These are phyloP conservation scores for Penicillium verrucosum DNA, from an alignment of 2,329 filamentous ascomycete species.

Conservation along the genomic window DNA sequence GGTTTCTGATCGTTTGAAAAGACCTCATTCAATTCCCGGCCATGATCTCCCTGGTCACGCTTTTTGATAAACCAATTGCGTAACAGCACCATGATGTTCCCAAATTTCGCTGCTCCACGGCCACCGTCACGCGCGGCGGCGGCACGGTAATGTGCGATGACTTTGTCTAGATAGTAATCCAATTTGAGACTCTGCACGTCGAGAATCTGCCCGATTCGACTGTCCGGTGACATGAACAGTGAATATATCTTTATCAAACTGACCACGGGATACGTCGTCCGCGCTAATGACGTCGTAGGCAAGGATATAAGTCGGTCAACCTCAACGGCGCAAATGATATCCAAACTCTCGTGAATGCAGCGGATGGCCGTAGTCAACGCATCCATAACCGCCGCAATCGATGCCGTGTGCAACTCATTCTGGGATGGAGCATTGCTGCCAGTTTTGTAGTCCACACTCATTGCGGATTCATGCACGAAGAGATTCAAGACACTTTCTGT, in stretches of 20 bases:
- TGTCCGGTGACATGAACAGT: slow-evolving; percentile 60
- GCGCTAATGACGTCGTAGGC: slow-evolving; percentile 68
- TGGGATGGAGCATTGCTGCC: slow-evolving; percentile 36
- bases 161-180: slow-evolving; percentile 64
- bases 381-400: slow-evolving; percentile 61
- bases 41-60: slow-evolving; percentile 37
- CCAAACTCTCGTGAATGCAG: slow-evolving; percentile 65
- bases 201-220: slow-evolving; percentile 68
- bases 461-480: slow-evolving; percentile 72
- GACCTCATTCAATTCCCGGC: slow-evolving; percentile 23
- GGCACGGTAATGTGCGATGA: slow-evolving; percentile 65
- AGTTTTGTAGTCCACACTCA: slow-evolving; percentile 58
- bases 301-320: slow-evolving; percentile 58
- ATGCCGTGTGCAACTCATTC: slow-evolving; percentile 29
- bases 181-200: slow-evolving; percentile 64
- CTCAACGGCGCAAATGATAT: slow-evolving; percentile 62
- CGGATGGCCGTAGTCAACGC: slow-evolving; percentile 65
- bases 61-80: slow-evolving; percentile 62
- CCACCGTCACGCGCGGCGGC: slow-evolving; percentile 63
- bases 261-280: slow-evolving; percentile 68
- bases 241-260: slow-evolving; percentile 73
- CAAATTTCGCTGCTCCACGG: slow-evolving; percentile 66
- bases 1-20: slow-evolving; percentile 13
- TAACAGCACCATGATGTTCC: slow-evolving; percentile 67
- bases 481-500: slow-evolving; percentile 64